These are phyloP conservation scores for Penicillium fuscoglaucum DNA, from an alignment of 2,329 filamentous ascomycete genomes.

Conservation along the genomic window DNA sequence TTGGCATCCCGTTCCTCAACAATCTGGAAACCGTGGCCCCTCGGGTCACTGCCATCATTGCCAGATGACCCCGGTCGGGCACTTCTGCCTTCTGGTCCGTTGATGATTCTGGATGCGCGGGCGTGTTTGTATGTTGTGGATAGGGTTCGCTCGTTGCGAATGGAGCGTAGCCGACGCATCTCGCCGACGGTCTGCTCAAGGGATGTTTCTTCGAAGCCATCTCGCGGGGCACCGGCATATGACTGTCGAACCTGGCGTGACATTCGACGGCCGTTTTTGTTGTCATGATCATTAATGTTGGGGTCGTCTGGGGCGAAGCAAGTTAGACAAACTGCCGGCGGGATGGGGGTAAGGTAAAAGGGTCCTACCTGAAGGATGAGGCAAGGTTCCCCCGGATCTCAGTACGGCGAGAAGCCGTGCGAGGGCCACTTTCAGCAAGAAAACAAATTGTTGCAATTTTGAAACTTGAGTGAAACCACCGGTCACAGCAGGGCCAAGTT, in stretches of 20 bases:
- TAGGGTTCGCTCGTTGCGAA: slow-evolving; percentile 87
- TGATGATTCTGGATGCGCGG: slow-evolving; percentile 86
- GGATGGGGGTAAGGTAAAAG: slow-evolving; percentile 11
- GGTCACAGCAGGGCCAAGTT: slow-evolving; percentile 57
- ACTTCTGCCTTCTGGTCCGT: slow-evolving; percentile 71
- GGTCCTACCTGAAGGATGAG: slow-evolving; percentile 63
- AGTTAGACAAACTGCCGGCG: slow-evolving; percentile 16
- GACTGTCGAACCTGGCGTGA: slow-evolving; percentile 61
- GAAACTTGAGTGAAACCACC: slow-evolving; percentile 73
- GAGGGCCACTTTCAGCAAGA: slow-evolving; percentile 85
- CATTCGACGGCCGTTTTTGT: slow-evolving; percentile 62
- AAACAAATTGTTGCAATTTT: slow-evolving; percentile 91
- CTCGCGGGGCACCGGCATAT: slow-evolving; percentile 62
- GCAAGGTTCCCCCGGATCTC: slow-evolving; percentile 76
- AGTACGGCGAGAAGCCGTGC: slow-evolving; percentile 86
- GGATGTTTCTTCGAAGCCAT: slow-evolving; percentile 64
- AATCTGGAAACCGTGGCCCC: slow-evolving; percentile 68
- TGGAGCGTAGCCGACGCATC: slow-evolving; percentile 86
- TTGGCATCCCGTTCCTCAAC: slow-evolving; percentile 74
- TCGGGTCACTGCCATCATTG: slow-evolving; percentile 54
- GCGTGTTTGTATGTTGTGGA: slow-evolving; percentile 91
- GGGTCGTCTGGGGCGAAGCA: slow-evolving; percentile 60
- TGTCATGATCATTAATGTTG: slow-evolving; percentile 65
- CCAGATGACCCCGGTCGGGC: slow-evolving; percentile 72
- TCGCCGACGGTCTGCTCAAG: slow-evolving; percentile 97